Evolutionary conservation across 2,329 filamentous ascomycete species (phyloP), one percentile per base, ranked within the genome.

Genomic region (Scedosporium minutisporum): DNA sequence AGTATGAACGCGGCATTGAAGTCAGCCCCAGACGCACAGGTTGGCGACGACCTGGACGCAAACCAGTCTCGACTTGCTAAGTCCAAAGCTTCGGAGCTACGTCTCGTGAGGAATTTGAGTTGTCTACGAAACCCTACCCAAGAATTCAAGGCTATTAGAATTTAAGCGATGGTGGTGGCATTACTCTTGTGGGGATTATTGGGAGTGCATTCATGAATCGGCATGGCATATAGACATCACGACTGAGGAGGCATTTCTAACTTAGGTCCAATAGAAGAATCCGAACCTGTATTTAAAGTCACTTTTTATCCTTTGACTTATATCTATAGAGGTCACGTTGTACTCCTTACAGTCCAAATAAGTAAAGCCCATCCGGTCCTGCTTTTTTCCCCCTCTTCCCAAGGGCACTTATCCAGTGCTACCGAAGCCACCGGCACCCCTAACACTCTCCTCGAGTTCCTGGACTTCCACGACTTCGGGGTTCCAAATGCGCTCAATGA

Each of bases 401-500:
- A 25, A 44, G 12, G 18, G 42, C 7, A 21, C 9, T 41, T 63
- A 68, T 21, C 92, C 93, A 41, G 93, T 96, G 75, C 91, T 96
- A 62, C 93, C 93, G 72, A 96, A 96, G 1, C 93, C 95, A 27
- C 93, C 93, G 0, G 87, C 91, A 27, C 95, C 95, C 51, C 95
- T 82, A 10, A 96, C 91, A 71, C 91, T 97, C 78, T 92, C 91
- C 71, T 93, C 91, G 63, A 99, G 81, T 77, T 93, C 85, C 69
- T 90, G 80, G 2, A 97, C 93, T 71, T 96, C 92, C n/a, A 89
- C 77, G 5, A 99, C 89, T 57, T 96, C 91, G 2, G 95, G 93
- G 29, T 93, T 97, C 71, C 90, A 93, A 71, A 97, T 97, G 74
- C 91, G 86, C 82, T 99, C 95, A 63, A 99, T 80, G 67, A 99